Conservation (phyloP, 257 asterid species). For the Parsonsia alboflavescens region DNA sequence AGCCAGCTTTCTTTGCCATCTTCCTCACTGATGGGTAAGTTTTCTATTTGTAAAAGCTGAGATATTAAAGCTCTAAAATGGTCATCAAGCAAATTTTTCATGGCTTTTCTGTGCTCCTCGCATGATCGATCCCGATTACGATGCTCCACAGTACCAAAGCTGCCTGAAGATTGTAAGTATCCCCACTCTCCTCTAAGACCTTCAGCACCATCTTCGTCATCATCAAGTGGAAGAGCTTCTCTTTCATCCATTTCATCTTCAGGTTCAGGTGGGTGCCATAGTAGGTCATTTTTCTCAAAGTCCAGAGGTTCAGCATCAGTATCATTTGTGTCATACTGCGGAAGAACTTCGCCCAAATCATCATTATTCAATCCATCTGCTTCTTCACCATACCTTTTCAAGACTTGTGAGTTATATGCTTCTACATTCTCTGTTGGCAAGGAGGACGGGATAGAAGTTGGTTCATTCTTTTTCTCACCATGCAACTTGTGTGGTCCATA, state of each 20-base stretch:
- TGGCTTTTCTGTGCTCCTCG: constrained; percentile 59
- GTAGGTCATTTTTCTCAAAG: constrained; percentile 51
- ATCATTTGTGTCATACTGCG: constrained; percentile 30
- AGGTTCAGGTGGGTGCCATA: constrained; percentile 81
- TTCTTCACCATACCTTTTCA: constrained; percentile 26
- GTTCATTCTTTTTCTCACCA: constrained; percentile 23
- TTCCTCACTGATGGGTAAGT: constrained; percentile 37
- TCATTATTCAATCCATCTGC: constrained; percentile 30
- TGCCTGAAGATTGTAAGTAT: constrained; percentile 43
- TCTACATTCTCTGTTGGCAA: constrained; percentile 34
- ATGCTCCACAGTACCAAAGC: constrained; percentile 49
- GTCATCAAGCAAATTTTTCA: constrained; percentile 55
- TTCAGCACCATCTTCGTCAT: constrained; percentile 47
- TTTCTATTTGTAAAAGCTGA: constrained; percentile 63
- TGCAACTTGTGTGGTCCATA: constrained; percentile 23
- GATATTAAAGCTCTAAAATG: constrained; percentile 64
- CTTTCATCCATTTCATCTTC: constrained; percentile 68
- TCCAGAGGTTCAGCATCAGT: constrained; percentile 47
- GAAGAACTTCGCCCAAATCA: constrained; percentile 22
- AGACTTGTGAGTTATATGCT: constrained; percentile 28
- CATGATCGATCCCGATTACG: constrained; percentile 61
- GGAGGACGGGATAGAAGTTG: constrained; percentile 24
- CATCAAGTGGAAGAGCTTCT: constrained; percentile 43
- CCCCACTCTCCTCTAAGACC: constrained; percentile 65
- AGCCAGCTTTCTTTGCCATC: constrained; percentile 51